These are phyloP conservation scores for Curvularia verruculosa DNA, from an alignment of 2,329 filamentous ascomycete species.

Conservation along the genomic window DNA sequence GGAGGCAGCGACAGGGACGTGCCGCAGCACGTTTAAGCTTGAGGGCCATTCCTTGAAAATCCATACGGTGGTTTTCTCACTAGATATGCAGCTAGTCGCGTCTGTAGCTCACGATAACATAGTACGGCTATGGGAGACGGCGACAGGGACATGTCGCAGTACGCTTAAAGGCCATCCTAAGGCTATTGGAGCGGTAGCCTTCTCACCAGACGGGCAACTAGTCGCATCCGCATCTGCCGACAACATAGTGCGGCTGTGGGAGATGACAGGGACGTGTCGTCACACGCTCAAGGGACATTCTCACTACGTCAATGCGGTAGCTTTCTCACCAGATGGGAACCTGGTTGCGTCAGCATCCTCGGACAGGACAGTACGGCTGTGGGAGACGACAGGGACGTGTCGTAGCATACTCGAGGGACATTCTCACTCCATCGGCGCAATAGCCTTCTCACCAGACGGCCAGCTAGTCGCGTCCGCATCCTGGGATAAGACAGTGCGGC, in stretches of 20 bases:
- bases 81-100: neutral
- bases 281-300: neutral
- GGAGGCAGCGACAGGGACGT: neutral
- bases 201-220: neutral
- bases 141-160: neutral
- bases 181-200: neutral
- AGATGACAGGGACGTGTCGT: neutral
- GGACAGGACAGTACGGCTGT: neutral
- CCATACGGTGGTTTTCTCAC: neutral
- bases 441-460: conserved; percentile 1
- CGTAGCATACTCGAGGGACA: conserved; percentile 3
- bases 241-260: too few species aligned
- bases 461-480: neutral
- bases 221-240: neutral
- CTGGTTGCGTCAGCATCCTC: neutral
- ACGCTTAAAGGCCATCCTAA: neutral
- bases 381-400: conserved; percentile 4
- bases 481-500: neutral
- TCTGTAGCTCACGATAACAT: neutral
- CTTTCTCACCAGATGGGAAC: neutral
- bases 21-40: neutral
- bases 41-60: neutral
- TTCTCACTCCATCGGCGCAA: neutral
- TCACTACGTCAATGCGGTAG: neutral
- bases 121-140: neutral